phyloP scores from a whole-genome alignment of 2,329 filamentous ascomycete species.

The Colletotrichum aenigma region DNA sequence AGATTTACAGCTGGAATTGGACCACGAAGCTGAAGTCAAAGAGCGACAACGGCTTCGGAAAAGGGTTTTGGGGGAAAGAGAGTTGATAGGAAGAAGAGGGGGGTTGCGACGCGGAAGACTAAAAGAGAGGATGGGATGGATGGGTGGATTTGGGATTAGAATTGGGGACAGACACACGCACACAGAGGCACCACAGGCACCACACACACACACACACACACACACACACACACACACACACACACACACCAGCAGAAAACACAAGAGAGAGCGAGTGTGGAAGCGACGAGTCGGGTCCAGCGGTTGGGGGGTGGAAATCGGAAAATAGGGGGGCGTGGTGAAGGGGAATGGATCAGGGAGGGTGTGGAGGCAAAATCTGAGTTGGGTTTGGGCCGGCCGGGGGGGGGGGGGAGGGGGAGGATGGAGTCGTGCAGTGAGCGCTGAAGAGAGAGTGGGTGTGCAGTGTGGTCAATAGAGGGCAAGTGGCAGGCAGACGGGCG shows the following conservation, averaged over 20 bases:
- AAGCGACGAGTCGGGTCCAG: constrained; percentile 20
- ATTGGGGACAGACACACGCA: constrained; percentile 18
- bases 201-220: background rate
- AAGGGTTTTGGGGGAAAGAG: constrained; percentile 31
- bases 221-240: background rate
- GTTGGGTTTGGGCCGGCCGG: constrained; percentile 11
- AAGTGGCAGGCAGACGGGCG: background rate
- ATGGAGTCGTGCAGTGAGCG: background rate
- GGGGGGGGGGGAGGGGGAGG: background rate
- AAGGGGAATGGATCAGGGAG: background rate
- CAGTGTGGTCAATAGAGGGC: background rate
- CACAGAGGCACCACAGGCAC: background rate
- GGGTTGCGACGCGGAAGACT: constrained; percentile 24
- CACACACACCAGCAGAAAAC: background rate
- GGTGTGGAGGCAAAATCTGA: constrained; percentile 8
- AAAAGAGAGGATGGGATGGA: constrained; percentile 20
- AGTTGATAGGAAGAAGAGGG: constrained; percentile 30
- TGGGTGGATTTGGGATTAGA: constrained; percentile 20
- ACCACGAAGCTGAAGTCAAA: constrained; percentile 42
- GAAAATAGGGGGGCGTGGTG: background rate
- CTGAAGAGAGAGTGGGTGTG: background rate
- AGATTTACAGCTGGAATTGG: constrained; percentile 61
- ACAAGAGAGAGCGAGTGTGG: background rate
- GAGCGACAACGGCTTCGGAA: constrained; percentile 26
- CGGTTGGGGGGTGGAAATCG: constrained; percentile 3